Conservation (phyloP, 106 monocot species). For the Dactylorhiza incarnata region DNA sequence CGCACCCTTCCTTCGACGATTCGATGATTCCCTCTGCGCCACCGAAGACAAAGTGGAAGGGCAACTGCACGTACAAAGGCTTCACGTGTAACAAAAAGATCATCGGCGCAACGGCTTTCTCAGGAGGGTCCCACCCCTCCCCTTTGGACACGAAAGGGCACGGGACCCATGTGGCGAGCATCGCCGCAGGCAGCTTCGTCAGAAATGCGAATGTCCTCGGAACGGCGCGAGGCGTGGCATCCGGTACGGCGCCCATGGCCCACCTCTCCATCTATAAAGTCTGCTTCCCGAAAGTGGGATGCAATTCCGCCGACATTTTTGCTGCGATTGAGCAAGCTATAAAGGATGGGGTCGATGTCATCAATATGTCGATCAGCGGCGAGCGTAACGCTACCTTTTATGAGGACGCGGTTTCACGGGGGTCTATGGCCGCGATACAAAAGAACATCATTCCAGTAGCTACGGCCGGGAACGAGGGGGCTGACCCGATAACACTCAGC, state of each 20-base stretch:
- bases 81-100: constrained; percentile 16
- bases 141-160: neutral
- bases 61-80: constrained; percentile 1
- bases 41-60: constrained; percentile 6
- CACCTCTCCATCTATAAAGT: too few relatives aligned
- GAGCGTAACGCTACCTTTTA: too few relatives aligned
- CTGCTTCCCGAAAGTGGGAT: neutral
- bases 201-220: too few relatives aligned
- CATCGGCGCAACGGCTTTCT: constrained; percentile 8
- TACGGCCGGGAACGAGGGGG: neutral
- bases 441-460: neutral
- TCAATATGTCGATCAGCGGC: too few relatives aligned
- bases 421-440: too few relatives aligned
- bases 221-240: too few relatives aligned
- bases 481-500: neutral
- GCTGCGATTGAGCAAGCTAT: constrained; percentile 2
- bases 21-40: neutral
- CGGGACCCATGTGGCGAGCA: too few relatives aligned
- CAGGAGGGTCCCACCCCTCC: neutral
- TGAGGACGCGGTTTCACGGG: too few relatives aligned
- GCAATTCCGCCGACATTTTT: neutral
- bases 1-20: constrained; percentile 22
- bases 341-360: neutral
- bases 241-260: too few relatives aligned
- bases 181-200: too few relatives aligned